phyloP scores from a whole-genome alignment of 768 basidiomycete genomes.

The Rhizopogon rudus region DNA sequence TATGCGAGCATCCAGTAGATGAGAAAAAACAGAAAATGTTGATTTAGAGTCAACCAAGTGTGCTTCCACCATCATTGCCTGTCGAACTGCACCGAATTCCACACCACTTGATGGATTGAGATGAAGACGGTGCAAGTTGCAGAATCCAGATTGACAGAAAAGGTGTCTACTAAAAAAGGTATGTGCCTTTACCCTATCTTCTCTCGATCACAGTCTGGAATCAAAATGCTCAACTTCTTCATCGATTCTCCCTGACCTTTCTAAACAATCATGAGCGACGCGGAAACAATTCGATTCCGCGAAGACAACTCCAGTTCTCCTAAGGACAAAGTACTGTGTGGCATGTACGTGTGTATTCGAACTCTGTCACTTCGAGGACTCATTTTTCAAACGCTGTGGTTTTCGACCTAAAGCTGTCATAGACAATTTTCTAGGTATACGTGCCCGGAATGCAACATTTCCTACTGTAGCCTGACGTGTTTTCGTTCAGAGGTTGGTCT shows the following conservation, averaged over 20 bases:
- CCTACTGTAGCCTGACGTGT: conserved; percentile 77
- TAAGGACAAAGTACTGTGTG: conserved; percentile 30
- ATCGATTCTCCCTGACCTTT: background rate
- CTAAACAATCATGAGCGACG: conserved; percentile 8
- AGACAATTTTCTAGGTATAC: conserved; percentile 76
- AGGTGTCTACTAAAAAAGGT: background rate
- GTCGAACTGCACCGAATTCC: background rate
- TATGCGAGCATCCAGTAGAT: conserved; percentile 79
- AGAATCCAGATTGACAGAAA: background rate
- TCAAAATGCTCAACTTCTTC: background rate
- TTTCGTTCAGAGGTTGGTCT: conserved; percentile 65
- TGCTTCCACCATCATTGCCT: conserved; percentile 36
- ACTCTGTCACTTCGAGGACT: background rate
- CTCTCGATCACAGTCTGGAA: background rate
- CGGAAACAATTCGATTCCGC: conserved; percentile 8
- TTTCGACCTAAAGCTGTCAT: conserved; percentile 48
- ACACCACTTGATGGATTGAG: background rate
- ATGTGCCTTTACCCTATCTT: background rate
- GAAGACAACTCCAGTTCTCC: background rate
- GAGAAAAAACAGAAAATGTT: conserved; percentile 58
- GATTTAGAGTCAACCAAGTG: conserved; percentile 43
- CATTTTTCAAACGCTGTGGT: conserved; percentile 1
- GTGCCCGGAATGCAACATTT: conserved; percentile 76
- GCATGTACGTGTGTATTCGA: conserved; percentile 33
- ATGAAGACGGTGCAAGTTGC: background rate